These are phyloP conservation scores for Penicillium ucsense DNA, from an alignment of 495 filamentous ascomycete species.

Conservation along the genomic window DNA sequence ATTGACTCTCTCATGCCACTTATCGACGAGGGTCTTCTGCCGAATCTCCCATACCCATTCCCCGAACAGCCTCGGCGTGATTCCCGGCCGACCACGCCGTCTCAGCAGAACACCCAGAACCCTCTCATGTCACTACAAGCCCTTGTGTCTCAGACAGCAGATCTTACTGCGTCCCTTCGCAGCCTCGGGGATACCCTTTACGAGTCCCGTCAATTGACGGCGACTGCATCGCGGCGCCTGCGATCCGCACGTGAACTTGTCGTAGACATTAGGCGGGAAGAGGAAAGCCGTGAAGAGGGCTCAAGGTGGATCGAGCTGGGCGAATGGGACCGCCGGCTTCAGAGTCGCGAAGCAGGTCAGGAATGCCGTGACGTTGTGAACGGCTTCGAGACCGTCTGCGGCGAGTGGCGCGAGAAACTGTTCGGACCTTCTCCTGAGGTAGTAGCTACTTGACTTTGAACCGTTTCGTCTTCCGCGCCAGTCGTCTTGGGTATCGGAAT, in stretches of 20 bases:
- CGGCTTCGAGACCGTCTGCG: constrained; percentile 84
- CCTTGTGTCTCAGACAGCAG: constrained; percentile 51
- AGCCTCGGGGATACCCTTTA: constrained; percentile 86
- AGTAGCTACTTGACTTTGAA: constrained; percentile 7
- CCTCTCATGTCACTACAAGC: constrained; percentile 46
- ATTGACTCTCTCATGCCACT: constrained; percentile 59
- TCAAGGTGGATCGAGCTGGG: constrained; percentile 69
- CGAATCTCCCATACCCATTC: constrained; percentile 39
- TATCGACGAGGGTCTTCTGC: constrained; percentile 45
- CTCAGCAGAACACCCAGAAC: constrained; percentile 22
- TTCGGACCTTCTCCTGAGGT: constrained; percentile 33
- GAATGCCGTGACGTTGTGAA: constrained; percentile 79
- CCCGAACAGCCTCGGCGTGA: constrained; percentile 42
- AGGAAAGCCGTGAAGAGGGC: constrained; percentile 71
- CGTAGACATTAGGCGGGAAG: constrained; percentile 70
- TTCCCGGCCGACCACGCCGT: constrained; percentile 31
- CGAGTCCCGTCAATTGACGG: constrained; percentile 82
- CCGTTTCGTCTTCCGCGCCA: not conserved
- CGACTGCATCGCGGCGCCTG: constrained; percentile 64
- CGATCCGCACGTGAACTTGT: constrained; percentile 70
- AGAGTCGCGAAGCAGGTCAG: constrained; percentile 63
- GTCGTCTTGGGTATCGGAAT: too few relatives aligned
- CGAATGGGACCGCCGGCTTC: constrained; percentile 68
- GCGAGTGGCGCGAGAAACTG: constrained; percentile 49
- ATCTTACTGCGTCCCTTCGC: constrained; percentile 70